Evolutionary conservation across 768 basidiomycete species (phyloP), one percentile per base, ranked within the genome.

Genomic region (Mycena metata): DNA sequence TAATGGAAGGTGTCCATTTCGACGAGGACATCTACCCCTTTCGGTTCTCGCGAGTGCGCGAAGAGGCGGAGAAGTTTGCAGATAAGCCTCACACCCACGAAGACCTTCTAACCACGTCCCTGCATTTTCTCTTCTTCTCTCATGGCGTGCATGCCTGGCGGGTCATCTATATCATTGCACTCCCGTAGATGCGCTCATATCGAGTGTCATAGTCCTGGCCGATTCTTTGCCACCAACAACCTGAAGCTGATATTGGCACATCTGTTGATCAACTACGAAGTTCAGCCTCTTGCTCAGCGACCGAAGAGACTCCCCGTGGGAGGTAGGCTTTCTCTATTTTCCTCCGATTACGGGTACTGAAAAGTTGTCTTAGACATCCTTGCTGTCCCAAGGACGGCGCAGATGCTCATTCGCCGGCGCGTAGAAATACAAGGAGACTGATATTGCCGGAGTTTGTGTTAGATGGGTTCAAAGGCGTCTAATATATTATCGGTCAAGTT

Each of bases 1-100:
- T 36, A 19, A 69, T 71, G 70, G 50, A 69, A 46, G 70, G 67
- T 5, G 21, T 69, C 15, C 70, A 71, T 39, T 71, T 69, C 47
- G 70, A 71, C 46, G 54, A 61, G 58, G 62, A 16, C 24, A 64
- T 45, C 42, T 71, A 71, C 52, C 26, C 35, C 10, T 69, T 69
- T 58, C 60, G 70, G 30, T 71, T 71, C 60, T 64, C 62, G 3
- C 66, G 67, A 16, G 30, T 63, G 26, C 30, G 70, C 6, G 70
- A 71, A 46, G 54, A 60, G 46, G 23, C 57, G 7, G 21, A n/a
- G n/a, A n/a, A 16, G 4, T 42, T 49, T n/a, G 45, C 26, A 1
- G 67, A 71, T 58, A 71, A 69, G 39, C 47, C 61, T 4, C 61
- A 43, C n/a, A 17, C 60, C 26, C 58, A 64, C 36, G 67, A 52